A percentile compares a stretch with the other conserved stretches of the same genome.
Conservation (phyloP, 495 filamentous ascomycete genomes). For the Hypoxylon fuscum region DNA sequence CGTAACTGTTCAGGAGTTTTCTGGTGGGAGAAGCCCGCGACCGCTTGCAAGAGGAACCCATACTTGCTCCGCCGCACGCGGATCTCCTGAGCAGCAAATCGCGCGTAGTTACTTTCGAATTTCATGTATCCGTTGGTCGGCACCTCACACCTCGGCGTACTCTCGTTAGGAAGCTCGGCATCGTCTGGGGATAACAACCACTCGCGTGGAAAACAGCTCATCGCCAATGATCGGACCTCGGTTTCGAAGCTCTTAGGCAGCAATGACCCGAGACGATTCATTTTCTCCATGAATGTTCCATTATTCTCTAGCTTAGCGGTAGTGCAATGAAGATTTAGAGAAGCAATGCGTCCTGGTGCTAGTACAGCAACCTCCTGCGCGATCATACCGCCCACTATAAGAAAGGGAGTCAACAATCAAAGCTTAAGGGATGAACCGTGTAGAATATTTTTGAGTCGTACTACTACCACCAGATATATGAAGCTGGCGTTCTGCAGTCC, state of each 20-base stretch:
- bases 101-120: constrained; percentile 74
- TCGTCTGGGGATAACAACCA: constrained; percentile 69
- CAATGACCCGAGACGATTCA: constrained; percentile 56
- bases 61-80: constrained; percentile 59
- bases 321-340: constrained; percentile 70
- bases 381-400: constrained; percentile 79
- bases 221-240: constrained; percentile 53
- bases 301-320: constrained; percentile 66
- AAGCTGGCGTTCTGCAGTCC: constrained; percentile 65
- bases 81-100: constrained; percentile 72
- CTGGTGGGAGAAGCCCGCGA: constrained; percentile 74
- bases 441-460: neutral
- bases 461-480: constrained; percentile 71
- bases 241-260: constrained; percentile 66
- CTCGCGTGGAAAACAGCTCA: constrained; percentile 61
- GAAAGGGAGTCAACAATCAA: neutral
- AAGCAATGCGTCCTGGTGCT: constrained; percentile 67
- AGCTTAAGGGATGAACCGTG: neutral
- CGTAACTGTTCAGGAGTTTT: constrained; percentile 67
- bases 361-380: constrained; percentile 71
- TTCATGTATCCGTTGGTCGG: constrained; percentile 39
- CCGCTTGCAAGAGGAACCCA: constrained; percentile 72
- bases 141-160: constrained; percentile 31
- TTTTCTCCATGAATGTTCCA: constrained; percentile 59
- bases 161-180: constrained; percentile 39